phyloP scores from a whole-genome alignment of 2,329 filamentous ascomycete genomes.

The Fusarium liriodendri region DNA sequence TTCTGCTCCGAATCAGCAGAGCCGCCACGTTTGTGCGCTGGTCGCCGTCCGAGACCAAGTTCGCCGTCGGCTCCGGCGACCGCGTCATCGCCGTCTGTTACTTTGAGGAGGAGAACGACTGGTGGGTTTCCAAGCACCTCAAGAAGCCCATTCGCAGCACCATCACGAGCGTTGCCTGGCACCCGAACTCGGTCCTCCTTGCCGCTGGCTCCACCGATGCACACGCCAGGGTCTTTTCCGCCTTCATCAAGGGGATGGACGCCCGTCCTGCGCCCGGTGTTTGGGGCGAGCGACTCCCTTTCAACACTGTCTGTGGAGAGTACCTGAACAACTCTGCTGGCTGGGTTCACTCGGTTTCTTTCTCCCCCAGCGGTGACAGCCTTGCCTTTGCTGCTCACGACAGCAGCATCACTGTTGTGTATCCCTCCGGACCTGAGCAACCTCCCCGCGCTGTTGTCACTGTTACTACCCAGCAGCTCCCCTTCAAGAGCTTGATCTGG shows the following conservation, averaged over 20 bases:
- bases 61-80: constrained; percentile 95
- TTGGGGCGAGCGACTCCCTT: constrained; percentile 95
- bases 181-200: constrained; percentile 95
- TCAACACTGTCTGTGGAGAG: constrained; percentile 98
- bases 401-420: constrained; percentile 96
- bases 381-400: constrained; percentile 95
- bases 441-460: constrained; percentile 90
- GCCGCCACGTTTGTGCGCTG: constrained; percentile 97
- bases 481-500: constrained; percentile 95
- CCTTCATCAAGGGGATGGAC: constrained; percentile 96
- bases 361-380: constrained; percentile 92
- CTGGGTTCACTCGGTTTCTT: constrained; percentile 94
- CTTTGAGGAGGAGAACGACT: constrained; percentile 99
- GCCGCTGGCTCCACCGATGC: constrained; percentile 97
- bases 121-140: constrained; percentile 99
- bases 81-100: constrained; percentile 97
- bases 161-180: constrained; percentile 94
- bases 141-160: constrained; percentile 99
- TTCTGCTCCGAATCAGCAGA: constrained; percentile 95
- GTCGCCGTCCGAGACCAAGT: constrained; percentile 97
- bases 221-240: constrained; percentile 93
- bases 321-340: constrained; percentile 96
- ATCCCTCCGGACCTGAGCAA: constrained; percentile 90
- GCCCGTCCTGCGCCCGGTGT: constrained; percentile 84
- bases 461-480: constrained; percentile 88